Conservation (phyloP, 2,329 filamentous ascomycete species). For the Emergomyces orientalis region DNA sequence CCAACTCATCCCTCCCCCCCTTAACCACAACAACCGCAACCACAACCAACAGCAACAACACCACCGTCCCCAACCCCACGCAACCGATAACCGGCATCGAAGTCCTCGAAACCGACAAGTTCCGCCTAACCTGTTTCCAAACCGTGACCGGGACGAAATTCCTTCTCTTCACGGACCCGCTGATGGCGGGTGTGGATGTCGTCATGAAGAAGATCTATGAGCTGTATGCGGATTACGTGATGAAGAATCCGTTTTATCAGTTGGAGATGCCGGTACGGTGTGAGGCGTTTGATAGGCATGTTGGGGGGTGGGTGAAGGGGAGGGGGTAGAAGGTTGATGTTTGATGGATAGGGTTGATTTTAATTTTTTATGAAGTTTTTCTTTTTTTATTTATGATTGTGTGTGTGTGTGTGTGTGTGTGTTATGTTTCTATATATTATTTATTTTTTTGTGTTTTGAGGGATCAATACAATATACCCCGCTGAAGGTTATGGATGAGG, state of each 20-base stretch:
- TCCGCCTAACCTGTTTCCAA: slow-evolving; percentile 91
- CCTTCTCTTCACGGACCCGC: slow-evolving; percentile 82
- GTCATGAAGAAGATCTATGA: slow-evolving; percentile 84
- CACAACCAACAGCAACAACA: slow-evolving; percentile 15
- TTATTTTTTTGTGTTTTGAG: neutral
- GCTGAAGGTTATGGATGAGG: neutral
- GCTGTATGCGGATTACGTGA: slow-evolving; percentile 91
- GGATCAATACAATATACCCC: neutral
- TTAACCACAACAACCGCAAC: slow-evolving; percentile 20
- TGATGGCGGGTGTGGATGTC: slow-evolving; percentile 66
- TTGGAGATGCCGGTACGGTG: slow-evolving; percentile 95
- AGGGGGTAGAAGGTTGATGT: slow-evolving; percentile 36
- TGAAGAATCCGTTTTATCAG: slow-evolving; percentile 99
- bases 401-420: too few relatives aligned
- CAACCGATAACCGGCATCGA: slow-evolving; percentile 59
- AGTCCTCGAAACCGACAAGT: slow-evolving; percentile 86
- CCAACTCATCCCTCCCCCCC: slow-evolving; percentile 27
- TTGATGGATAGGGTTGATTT: neutral
- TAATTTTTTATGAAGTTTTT: neutral
- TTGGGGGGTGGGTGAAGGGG: slow-evolving; percentile 67
- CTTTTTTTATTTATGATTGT: neutral
- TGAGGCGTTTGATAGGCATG: slow-evolving; percentile 84
- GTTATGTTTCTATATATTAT: neutral
- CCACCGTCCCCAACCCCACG: slow-evolving; percentile 26
- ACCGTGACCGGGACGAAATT: slow-evolving; percentile 94